phyloP scores from a whole-genome alignment of 164 flowering plant species.

The Protea cynaroides region DNA sequence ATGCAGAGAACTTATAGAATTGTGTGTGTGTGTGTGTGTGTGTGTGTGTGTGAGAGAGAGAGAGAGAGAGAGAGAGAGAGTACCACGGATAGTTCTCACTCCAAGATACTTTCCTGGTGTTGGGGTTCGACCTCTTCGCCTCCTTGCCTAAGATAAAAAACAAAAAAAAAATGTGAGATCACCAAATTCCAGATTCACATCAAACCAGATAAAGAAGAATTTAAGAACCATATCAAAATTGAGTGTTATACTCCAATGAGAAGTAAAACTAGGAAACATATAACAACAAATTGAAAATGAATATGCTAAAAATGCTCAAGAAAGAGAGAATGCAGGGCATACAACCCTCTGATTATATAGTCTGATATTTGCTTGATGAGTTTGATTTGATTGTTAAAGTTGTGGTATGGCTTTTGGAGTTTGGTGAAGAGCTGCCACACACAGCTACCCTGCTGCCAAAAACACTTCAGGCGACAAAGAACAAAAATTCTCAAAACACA shows the following conservation, averaged over 20 bases:
- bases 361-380: conserved; percentile 62
- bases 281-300: background rate
- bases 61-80: conserved; percentile 3
- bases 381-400: conserved; percentile 72
- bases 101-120: conserved; percentile 91
- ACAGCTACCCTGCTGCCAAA: conserved; percentile 88
- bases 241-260: background rate
- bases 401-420: conserved; percentile 42
- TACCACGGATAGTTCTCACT: conserved; percentile 50
- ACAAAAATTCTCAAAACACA: conserved; percentile 42
- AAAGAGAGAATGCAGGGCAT: conserved; percentile 79
- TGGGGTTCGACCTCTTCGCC: conserved; percentile 82
- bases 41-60: too few species aligned
- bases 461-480: conserved; percentile 61
- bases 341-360: conserved; percentile 72
- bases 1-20: too few species aligned
- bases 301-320: conserved; percentile 17
- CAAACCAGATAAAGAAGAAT: background rate
- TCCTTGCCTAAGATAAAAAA: conserved; percentile 41
- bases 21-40: too few species aligned
- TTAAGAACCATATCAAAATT: background rate
- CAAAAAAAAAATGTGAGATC: conserved; percentile 6
- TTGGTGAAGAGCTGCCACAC: conserved; percentile 95
- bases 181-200: background rate
- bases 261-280: background rate